Evolutionary conservation across 1,139 yeast species (phyloP), one percentile per base, ranked within the genome.

Genomic region (Yamadazyma membranifaciens): DNA sequence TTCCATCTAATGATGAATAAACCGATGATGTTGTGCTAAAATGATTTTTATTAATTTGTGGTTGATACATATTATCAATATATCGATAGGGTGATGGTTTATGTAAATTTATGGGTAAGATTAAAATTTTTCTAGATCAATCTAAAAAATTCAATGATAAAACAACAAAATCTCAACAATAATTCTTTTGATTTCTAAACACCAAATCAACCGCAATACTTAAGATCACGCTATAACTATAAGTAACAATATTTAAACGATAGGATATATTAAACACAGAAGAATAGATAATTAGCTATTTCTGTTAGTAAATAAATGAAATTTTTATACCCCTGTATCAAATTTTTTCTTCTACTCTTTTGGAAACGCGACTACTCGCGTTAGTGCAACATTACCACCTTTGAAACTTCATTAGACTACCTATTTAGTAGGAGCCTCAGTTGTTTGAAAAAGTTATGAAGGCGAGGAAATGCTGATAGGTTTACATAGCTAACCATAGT

Each of bases 1-100:
- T 25, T 9, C 37, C 33, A n/a, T 50, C 54, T 12, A 25, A 11
- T 29, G 37, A 43, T 4, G 51, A 46, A 37, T 50, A 50, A 22
- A 50, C 54, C 12, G 53, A 49, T 6, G 52, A 48, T 2, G 53
- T 39, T 7, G 52, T 46, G 31, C 54, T 49, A 26, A 45, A 43
- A 34, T 50, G 54, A 30, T n/a, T 31, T 17, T 17, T 20, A 20
- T 20, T 20, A 20, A 20, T 20, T 20, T 17, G 39, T 15, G 33
- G 38, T 36, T 36, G 39, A n/a, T 37, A 25, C 39, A 37, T 20
- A 20, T 20, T 20, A 20, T 7, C 17, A 14, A 9, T 20, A 6
- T 20, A 20, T 20, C 24, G 7, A 20, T 20, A 6, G 5, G 24
- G 24, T 6, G 7, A 20, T 20, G 24, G 5, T 20, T 5, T 20